A percentile compares a stretch with the other conserved stretches of the same genome.
phyloP scores from a whole-genome alignment of 2,329 filamentous ascomycete species.

The Metarhizium album region DNA sequence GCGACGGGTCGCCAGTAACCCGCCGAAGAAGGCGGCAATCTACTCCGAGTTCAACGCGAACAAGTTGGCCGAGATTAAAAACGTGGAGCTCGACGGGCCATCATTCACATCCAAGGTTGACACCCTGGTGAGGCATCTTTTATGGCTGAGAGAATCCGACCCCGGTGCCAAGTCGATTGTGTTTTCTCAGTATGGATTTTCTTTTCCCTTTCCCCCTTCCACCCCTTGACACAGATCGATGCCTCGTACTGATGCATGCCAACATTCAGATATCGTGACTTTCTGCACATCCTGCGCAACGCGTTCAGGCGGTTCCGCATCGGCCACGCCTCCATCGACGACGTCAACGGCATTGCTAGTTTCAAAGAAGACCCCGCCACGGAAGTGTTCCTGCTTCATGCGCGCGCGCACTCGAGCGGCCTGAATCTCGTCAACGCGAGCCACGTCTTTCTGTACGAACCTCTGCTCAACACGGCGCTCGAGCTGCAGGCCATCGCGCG shows the following conservation, averaged over 20 bases:
- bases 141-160: constrained; percentile 77
- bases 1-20: constrained; percentile 9
- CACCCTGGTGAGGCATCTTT: constrained; percentile 65
- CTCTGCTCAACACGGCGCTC: constrained; percentile 82
- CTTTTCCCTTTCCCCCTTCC: not conserved
- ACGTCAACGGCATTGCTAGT: constrained; percentile 54
- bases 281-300: constrained; percentile 59
- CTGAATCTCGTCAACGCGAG: constrained; percentile 87
- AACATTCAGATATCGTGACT: constrained; percentile 52
- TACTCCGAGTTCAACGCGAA: constrained; percentile 67
- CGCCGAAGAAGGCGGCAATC: constrained; percentile 39
- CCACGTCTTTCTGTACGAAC: constrained; percentile 91
- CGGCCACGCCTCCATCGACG: constrained; percentile 59
- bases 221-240: not conserved
- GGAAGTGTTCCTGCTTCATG: constrained; percentile 83
- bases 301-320: constrained; percentile 67
- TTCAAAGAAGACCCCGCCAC: constrained; percentile 66
- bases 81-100: constrained; percentile 59
- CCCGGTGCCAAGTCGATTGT: constrained; percentile 83
- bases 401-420: constrained; percentile 77
- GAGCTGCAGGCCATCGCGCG: constrained; percentile 92
- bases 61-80: constrained; percentile 69
- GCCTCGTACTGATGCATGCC: not conserved
- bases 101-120: constrained; percentile 90
- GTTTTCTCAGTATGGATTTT: constrained; percentile 78